phyloP scores from a whole-genome alignment of 169 alveolate species.

The Eimeria falciformis region DNA sequence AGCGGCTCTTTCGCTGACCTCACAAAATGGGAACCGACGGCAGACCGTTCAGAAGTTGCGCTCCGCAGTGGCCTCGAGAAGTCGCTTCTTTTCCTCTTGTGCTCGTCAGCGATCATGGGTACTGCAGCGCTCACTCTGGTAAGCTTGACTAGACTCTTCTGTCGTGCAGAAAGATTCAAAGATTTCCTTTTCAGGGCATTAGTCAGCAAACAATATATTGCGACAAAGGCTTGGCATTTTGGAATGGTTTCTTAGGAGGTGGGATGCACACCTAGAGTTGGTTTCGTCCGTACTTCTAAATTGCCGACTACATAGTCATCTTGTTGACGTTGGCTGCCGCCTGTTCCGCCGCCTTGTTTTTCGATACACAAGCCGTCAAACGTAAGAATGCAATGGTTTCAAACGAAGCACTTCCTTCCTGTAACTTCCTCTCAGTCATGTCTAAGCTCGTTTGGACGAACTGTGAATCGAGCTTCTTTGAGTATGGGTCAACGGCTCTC shows the following conservation, averaged over 20 bases:
- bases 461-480: slow-evolving; percentile 62
- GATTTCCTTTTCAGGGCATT: slow-evolving; percentile 13
- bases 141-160: not conserved
- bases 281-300: not conserved
- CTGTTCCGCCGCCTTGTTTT: slow-evolving; percentile 62
- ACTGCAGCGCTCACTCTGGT: slow-evolving; percentile 49
- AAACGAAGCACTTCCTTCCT: not conserved
- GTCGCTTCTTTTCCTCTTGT: slow-evolving; percentile 46
- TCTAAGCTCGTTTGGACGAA: slow-evolving; percentile 67
- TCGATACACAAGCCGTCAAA: slow-evolving; percentile 62
- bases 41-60: slow-evolving; percentile 59
- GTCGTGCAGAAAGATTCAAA: not conserved
- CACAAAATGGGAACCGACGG: slow-evolving; percentile 48
- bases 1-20: slow-evolving; percentile 61
- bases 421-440: slow-evolving; percentile 4
- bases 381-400: not conserved
- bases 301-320: not conserved
- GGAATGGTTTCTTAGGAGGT: slow-evolving; percentile 71
- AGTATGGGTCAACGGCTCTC: slow-evolving; percentile 37
- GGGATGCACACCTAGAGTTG: slow-evolving; percentile 6
- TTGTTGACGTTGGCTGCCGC: slow-evolving; percentile 59
- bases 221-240: slow-evolving; percentile 52
- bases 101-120: slow-evolving; percentile 70
- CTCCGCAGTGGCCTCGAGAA: slow-evolving; percentile 60
- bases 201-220: slow-evolving; percentile 62